A percentile compares a stretch with the other conserved stretches of the same genome.
These are phyloP conservation scores for Cydonia oblonga DNA, from an alignment of 331 rosid species.

Conservation along the genomic window DNA sequence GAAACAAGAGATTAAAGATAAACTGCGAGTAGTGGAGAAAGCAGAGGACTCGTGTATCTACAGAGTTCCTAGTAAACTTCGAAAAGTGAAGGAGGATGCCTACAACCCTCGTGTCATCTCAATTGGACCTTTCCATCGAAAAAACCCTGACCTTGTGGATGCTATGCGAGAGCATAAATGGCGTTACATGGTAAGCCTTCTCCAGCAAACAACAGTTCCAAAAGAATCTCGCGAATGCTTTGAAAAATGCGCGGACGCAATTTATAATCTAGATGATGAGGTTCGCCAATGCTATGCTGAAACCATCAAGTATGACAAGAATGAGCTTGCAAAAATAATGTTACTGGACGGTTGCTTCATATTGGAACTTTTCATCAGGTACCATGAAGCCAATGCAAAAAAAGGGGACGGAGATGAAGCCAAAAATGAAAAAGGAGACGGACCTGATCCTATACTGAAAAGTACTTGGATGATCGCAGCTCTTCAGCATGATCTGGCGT, in stretches of 20 bases:
- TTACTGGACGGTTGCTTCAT: slow-evolving; percentile 3
- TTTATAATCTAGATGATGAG: background rate
- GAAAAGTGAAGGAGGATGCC: background rate
- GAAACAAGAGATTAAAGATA: background rate
- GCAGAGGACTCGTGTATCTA: background rate
- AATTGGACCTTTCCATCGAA: background rate
- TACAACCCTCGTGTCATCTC: background rate
- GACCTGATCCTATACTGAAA: background rate
- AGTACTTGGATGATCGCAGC: background rate
- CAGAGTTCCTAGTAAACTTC: background rate
- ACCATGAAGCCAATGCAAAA: background rate
- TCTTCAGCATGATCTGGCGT: slow-evolving; percentile 15
- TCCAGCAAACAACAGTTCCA: background rate
- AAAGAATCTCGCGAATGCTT: background rate
- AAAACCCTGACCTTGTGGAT: background rate
- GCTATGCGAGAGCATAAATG: background rate
- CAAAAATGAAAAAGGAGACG: background rate
- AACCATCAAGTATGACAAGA: background rate
- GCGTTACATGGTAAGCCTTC: background rate
- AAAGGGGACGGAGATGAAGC: too few species aligned
- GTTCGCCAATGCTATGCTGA: background rate
- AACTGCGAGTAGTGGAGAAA: background rate
- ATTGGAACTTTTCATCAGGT: slow-evolving; percentile 1
- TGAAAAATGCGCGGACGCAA: background rate
- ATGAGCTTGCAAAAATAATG: background rate